Base-by-base conservation (phyloP, 768 basidiomycete species). In the Russula earlei region DNA sequence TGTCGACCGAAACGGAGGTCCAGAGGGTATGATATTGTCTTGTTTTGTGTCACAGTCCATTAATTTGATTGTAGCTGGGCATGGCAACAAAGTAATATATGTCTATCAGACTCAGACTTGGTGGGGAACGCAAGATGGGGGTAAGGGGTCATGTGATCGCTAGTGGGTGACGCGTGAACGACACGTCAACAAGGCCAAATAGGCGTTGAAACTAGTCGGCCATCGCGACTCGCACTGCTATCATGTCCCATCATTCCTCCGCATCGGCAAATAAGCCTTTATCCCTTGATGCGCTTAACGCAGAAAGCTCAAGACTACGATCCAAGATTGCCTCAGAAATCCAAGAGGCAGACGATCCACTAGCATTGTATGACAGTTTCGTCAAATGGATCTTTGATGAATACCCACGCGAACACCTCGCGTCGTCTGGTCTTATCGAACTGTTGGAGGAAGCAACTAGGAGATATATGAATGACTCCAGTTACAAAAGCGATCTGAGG, bases 311-410 rank as follows among this genome's bases (percentile, higher is more conserved):
- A 36, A 56, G 29, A 12, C 24, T 43, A 40, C 43, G 62, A 43
- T 47, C 37, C 24, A 64, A 68, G 54, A 69, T 72, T n/a, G 66
- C 75, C 17, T 64, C 68, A n/a, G 68, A 66, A 40, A 70, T 72
- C 44, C 67, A 72, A 56, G 66, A 87, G 59, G 89, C 90, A 55
- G 86, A 87, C 59, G 96, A 97, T 66, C 87, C 93, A 4, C 77
- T 98, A 24, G 85, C 87, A 2, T 78, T 84, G 1, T 95, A 92
- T 62, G 79, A 88, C 67, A 77, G 84, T 66, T 96, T 93, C 70
- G 82, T 97, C 49, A 81, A 88, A 59, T 98, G 93, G 89, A 92
- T 86, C 33, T 72, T 85, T 56, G 83, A 91, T 62, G 82, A 81
- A 64, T 93, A 94, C 62, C 75, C 77, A 43, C 75, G 80, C 45